These are phyloP conservation scores for Ajuga chamaepitys DNA, from an alignment of 257 asterid genomes.

Conservation along the genomic window DNA sequence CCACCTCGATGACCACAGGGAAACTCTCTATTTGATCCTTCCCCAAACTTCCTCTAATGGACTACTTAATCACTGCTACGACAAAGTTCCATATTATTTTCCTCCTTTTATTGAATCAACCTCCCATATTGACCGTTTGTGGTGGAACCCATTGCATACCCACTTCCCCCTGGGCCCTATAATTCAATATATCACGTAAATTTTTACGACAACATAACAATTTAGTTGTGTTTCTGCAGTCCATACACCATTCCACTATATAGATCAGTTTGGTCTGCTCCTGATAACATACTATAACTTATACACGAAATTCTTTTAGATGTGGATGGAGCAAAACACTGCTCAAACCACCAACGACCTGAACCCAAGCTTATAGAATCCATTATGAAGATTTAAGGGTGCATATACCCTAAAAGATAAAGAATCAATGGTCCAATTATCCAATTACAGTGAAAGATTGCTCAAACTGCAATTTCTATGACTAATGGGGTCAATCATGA, in stretches of 20 bases:
- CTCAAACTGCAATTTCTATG: background rate
- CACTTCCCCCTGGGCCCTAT: no score
- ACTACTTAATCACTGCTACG: no score
- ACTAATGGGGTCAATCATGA: background rate
- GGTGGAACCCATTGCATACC: no score
- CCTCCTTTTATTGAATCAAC: no score
- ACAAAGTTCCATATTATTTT: no score
- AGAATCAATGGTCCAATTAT: background rate
- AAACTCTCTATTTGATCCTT: no score
- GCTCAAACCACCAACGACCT: background rate
- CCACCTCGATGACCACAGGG: no score
- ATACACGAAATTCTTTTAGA: background rate
- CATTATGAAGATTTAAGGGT: background rate
- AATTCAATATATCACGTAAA: background rate
- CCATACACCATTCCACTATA: background rate
- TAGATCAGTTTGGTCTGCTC: conserved; percentile 1
- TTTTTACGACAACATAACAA: background rate
- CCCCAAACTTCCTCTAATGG: no score
- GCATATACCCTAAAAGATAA: background rate
- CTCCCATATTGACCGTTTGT: no score
- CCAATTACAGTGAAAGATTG: background rate
- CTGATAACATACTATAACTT: background rate
- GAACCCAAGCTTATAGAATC: background rate
- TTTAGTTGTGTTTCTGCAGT: conserved; percentile 6
- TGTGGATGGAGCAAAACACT: conserved; percentile 6